Conservation (phyloP, 177 flowering plant genomes). For the Tripterygium wilfordii region DNA sequence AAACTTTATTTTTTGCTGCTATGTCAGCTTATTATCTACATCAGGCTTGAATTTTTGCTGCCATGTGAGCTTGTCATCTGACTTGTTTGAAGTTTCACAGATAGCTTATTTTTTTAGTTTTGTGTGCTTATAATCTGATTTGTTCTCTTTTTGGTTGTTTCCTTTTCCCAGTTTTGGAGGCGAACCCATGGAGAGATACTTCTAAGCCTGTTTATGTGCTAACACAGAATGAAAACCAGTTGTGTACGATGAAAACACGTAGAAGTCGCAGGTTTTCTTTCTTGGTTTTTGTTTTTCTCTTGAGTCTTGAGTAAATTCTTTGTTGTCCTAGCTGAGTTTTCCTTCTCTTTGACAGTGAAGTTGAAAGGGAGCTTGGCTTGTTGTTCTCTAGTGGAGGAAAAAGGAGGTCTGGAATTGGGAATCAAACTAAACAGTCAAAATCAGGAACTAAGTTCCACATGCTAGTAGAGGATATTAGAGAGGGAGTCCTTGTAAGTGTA, state of each 20-base stretch:
- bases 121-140: too few species aligned
- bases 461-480: slow-evolving; percentile 94
- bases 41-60: too few species aligned
- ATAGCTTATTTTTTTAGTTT: too few species aligned
- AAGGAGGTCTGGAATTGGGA: slow-evolving; percentile 37
- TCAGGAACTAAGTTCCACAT: slow-evolving; percentile 58
- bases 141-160: too few species aligned
- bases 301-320: neutral
- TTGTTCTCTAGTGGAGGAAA: slow-evolving; percentile 68
- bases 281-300: neutral
- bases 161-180: slow-evolving; percentile 62
- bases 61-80: too few species aligned
- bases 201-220: slow-evolving; percentile 90
- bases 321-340: neutral
- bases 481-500: slow-evolving; percentile 86
- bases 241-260: slow-evolving; percentile 96
- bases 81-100: too few species aligned
- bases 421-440: slow-evolving; percentile 48
- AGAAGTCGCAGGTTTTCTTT: slow-evolving; percentile 72
- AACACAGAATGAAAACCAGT: slow-evolving; percentile 77
- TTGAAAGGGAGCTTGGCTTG: slow-evolving; percentile 83
- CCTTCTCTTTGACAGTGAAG: slow-evolving; percentile 62
- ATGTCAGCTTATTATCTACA: too few species aligned
- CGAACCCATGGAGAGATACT: slow-evolving; percentile 89
- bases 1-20: too few species aligned